These are phyloP conservation scores for Chenopodium quinoa DNA, from an alignment of 148 eudicot genomes.

Conservation along the genomic window DNA sequence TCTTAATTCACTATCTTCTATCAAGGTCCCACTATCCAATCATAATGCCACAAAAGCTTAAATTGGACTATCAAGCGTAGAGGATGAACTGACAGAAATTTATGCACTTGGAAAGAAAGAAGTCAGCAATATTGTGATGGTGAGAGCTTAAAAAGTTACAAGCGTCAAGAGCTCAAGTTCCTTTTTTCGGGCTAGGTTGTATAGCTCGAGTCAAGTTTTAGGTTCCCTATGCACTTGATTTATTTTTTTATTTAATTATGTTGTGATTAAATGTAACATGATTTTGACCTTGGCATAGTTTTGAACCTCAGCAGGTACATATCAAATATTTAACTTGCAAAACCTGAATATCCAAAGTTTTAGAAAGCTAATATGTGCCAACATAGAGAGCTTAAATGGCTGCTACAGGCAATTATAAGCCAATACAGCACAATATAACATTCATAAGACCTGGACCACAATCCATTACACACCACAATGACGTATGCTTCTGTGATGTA, in stretches of 20 bases:
- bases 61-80: background rate
- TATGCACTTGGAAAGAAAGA: background rate
- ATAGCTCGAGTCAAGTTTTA: background rate
- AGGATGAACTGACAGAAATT: background rate
- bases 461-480: background rate
- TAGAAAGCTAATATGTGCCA: background rate
- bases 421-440: background rate
- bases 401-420: background rate
- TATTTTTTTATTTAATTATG: background rate
- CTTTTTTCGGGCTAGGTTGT: background rate
- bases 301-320: background rate
- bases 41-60: too few relatives aligned
- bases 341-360: background rate
- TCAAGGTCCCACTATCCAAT: background rate
- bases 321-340: background rate
- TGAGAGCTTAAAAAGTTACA: too few relatives aligned
- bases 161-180: background rate
- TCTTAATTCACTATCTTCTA: background rate
- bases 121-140: background rate
- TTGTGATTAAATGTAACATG: background rate
- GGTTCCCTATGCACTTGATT: background rate
- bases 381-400: background rate
- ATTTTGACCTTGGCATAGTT: background rate
- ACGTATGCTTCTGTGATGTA: background rate
- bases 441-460: background rate